A percentile compares a stretch with the other conserved stretches of the same genome.
phyloP scores from a whole-genome alignment of 345 rosid genomes.

The Salix viminalis region DNA sequence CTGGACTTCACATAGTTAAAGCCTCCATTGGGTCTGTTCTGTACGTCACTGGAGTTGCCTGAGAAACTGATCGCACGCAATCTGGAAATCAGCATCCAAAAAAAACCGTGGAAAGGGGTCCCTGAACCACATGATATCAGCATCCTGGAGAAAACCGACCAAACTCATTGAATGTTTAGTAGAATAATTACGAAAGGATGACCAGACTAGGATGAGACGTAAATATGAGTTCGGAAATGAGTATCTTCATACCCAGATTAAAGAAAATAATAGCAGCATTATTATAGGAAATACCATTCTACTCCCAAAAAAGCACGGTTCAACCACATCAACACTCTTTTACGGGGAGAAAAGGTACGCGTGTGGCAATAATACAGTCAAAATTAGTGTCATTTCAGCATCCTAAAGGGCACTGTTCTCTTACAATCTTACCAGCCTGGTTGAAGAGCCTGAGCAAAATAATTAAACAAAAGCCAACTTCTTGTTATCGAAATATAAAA shows the following conservation, averaged over 20 bases:
- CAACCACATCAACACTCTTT: too few relatives aligned
- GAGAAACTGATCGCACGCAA: conserved; percentile 72
- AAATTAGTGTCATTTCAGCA: too few relatives aligned
- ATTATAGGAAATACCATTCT: too few relatives aligned
- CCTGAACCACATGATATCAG: conserved; percentile 94
- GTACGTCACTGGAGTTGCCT: conserved; percentile 46
- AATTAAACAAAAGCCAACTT: too few relatives aligned
- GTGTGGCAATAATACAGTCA: too few relatives aligned
- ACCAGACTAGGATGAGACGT: conserved; percentile 1
- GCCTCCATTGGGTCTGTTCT: conserved; percentile 71
- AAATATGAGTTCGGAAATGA: not conserved
- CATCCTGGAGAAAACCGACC: conserved; percentile 52
- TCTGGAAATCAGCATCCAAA: conserved; percentile 67
- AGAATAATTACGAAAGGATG: not conserved
- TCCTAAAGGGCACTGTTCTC: too few relatives aligned
- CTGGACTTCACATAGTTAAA: conserved; percentile 63
- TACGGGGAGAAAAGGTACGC: too few relatives aligned
- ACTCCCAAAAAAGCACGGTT: not conserved
- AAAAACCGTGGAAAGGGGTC: conserved; percentile 69
- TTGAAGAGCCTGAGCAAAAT: too few relatives aligned
- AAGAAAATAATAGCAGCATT: not conserved
- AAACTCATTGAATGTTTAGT: not conserved
- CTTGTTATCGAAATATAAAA: too few relatives aligned
- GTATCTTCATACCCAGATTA: not conserved
- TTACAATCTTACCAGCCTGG: too few relatives aligned